Evolutionary conservation across 2,329 filamentous ascomycete species (phyloP).

Genomic region (Fusarium sp.): DNA sequence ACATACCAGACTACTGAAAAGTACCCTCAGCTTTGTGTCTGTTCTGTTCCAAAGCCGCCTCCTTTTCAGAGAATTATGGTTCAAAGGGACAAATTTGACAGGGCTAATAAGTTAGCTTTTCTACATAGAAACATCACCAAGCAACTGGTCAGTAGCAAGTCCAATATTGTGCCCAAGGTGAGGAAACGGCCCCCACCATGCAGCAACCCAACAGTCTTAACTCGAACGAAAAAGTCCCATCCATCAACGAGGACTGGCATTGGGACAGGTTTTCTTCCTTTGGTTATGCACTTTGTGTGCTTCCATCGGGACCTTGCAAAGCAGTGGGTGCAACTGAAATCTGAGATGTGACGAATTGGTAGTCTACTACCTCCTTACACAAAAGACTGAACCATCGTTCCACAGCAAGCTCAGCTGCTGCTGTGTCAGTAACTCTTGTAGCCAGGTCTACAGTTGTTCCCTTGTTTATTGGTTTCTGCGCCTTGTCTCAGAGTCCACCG

Average conservation of each 20-base stretch:
- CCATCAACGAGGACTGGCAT: not conserved
- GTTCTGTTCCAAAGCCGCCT: not conserved
- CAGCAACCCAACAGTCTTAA: conserved; percentile 6
- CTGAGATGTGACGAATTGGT: not conserved
- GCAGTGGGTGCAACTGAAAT: conserved; percentile 6
- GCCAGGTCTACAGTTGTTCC: not conserved
- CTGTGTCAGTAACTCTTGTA: conserved; percentile 13
- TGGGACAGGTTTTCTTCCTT: conserved; percentile 4
- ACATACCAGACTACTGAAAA: not conserved
- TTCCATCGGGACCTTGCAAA: conserved; percentile 4
- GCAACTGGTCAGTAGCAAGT: not conserved
- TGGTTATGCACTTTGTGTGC: not conserved
- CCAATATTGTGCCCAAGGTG: not conserved
- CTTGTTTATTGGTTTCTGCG: conserved; percentile 8
- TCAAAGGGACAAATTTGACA: not conserved
- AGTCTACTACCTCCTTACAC: not conserved
- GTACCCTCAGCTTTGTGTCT: not conserved
- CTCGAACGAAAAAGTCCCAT: not conserved
- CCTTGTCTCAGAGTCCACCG: conserved; percentile 32
- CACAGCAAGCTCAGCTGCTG: conserved; percentile 28
- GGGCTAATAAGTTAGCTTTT: not conserved
- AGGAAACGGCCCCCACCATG: conserved; percentile 9
- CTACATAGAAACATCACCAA: not conserved
- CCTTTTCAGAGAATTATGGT: not conserved
- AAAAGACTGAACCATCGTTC: conserved; percentile 3